These are phyloP conservation scores for Eudorina sp. DNA, from an alignment of 139 green algal genomes.

Conservation along the genomic window DNA sequence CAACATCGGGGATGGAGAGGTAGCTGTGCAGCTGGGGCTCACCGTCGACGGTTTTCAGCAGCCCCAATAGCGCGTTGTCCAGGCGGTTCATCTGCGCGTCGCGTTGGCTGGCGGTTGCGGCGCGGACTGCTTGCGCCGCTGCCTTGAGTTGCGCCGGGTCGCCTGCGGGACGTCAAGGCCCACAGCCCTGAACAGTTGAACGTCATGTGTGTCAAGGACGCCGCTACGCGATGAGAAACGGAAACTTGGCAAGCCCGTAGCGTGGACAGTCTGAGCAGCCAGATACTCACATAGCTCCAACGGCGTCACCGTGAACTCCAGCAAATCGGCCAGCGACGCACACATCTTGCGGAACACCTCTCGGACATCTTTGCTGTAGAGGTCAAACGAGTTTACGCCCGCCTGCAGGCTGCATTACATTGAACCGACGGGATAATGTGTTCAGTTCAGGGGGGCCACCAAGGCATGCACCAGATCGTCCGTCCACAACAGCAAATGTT, in stretches of 20 bases:
- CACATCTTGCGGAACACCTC: slow-evolving; percentile 40
- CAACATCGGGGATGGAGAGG: too few relatives aligned
- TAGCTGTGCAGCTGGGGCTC: too few relatives aligned
- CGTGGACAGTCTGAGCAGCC: too few relatives aligned
- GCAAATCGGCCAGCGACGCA: neutral
- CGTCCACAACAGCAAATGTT: slow-evolving; percentile 13
- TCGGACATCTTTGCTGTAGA: slow-evolving; percentile 50
- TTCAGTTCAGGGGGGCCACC: too few relatives aligned
- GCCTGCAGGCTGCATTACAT: slow-evolving; percentile 2
- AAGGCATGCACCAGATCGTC: too few relatives aligned
- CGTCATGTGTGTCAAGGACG: too few relatives aligned
- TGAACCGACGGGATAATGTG: too few relatives aligned
- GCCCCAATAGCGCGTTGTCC: slow-evolving; percentile 11
- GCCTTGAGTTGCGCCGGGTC: neutral
- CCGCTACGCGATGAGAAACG: too few relatives aligned
- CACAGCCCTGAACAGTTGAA: too few relatives aligned
- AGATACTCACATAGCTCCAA: neutral
- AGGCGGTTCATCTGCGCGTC: slow-evolving; percentile 33
- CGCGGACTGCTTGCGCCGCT: neutral
- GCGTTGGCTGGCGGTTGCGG: neutral
- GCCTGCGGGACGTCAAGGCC: neutral
- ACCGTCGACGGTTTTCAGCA: slow-evolving; percentile 14
- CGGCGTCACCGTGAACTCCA: neutral
- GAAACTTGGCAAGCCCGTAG: too few relatives aligned
- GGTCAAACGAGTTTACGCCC: slow-evolving; percentile 33